phyloP scores from a whole-genome alignment of 306 rosid genomes.

The Cicer bijugum region DNA sequence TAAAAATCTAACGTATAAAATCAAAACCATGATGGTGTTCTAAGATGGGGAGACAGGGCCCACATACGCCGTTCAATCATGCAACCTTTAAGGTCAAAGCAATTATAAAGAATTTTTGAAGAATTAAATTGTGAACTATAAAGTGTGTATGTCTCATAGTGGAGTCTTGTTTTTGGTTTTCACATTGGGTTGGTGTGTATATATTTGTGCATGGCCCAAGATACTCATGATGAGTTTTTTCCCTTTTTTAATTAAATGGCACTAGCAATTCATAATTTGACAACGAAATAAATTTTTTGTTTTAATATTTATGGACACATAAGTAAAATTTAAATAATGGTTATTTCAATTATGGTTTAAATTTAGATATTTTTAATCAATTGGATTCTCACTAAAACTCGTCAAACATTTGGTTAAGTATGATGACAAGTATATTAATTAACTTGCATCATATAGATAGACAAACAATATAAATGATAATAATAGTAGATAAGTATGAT shows the following conservation, averaged over 20 bases:
- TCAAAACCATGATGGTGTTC: slow-evolving; percentile 62
- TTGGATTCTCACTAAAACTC: no score
- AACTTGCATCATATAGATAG: not conserved
- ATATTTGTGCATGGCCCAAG: slow-evolving; percentile 44
- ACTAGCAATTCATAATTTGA: no score
- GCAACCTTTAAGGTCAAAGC: slow-evolving; percentile 68
- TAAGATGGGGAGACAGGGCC: slow-evolving; percentile 58
- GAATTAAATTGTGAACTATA: slow-evolving; percentile 39
- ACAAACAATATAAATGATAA: not conserved
- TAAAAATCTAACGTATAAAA: slow-evolving; percentile 45
- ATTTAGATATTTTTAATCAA: no score
- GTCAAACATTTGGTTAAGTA: not conserved
- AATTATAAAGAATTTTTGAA: slow-evolving; percentile 52
- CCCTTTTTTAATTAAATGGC: no score
- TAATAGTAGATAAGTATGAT: not conserved
- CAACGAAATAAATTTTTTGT: no score
- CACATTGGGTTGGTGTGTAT: slow-evolving; percentile 35
- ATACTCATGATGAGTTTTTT: not conserved
- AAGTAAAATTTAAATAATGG: no score
- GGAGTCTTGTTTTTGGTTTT: slow-evolving; percentile 40
- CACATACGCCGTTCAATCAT: slow-evolving; percentile 79
- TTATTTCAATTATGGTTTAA: no score
- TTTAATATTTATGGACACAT: no score
- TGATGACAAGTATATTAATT: not conserved
- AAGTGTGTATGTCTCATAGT: slow-evolving; percentile 53